Conservation (phyloP, 1,284 basidiomycete species). For the Afroboletus lepidellus region DNA sequence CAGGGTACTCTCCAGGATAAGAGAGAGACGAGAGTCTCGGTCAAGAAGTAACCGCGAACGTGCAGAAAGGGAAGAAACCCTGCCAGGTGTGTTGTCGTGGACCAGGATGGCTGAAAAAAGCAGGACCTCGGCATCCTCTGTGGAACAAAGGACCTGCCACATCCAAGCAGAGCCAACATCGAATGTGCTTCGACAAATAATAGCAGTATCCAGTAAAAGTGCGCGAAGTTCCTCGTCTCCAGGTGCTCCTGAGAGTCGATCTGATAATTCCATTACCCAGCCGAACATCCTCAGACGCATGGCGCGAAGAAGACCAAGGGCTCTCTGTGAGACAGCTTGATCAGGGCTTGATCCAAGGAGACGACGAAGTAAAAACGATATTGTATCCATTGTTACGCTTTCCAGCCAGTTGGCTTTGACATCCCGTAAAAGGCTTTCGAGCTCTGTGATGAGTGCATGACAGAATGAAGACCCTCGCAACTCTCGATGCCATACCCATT, state of each 20-base stretch:
- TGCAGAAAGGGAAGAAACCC: not conserved
- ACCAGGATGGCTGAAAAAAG: not conserved
- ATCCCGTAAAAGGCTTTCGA: constrained; percentile 16
- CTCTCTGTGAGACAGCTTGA: not conserved
- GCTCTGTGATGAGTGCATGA: constrained; percentile 35
- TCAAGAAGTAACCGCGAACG: constrained; percentile 17
- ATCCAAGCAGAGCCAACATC: not conserved
- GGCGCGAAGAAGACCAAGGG: not conserved
- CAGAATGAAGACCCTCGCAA: constrained; percentile 35
- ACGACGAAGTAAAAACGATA: constrained; percentile 12
- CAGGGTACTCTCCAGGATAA: not conserved
- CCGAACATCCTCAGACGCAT: not conserved
- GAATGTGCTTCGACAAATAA: constrained; percentile 4
- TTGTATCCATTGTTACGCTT: constrained; percentile 6
- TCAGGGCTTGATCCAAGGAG: not conserved
- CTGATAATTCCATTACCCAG: not conserved
- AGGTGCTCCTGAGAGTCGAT: not conserved
- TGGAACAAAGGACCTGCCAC: not conserved
- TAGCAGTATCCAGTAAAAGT: not conserved
- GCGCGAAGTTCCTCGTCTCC: not conserved
- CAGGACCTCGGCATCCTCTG: not conserved
- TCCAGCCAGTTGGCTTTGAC: constrained; percentile 7
- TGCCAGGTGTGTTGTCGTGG: constrained; percentile 1
- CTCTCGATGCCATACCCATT: constrained; percentile 38
- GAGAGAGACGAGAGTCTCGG: constrained; percentile 30